Evolutionary conservation across 129 eudicot genomes (phyloP).

Genomic region (Flaveria robusta): DNA sequence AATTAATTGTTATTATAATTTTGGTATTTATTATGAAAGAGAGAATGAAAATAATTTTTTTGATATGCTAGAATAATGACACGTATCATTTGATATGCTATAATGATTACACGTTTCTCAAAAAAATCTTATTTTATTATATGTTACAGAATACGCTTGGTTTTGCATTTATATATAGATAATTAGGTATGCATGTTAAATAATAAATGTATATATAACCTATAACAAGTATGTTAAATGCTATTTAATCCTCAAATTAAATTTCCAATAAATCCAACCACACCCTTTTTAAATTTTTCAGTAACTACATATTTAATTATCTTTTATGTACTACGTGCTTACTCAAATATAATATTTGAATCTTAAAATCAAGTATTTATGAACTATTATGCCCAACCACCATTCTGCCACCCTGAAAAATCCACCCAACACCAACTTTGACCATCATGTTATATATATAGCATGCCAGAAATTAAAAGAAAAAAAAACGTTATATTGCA

Average conservation of each 20-base stretch:
- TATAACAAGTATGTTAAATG: not conserved
- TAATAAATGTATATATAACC: not conserved
- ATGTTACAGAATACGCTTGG: no score
- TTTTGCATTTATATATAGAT: not conserved
- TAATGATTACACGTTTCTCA: no score
- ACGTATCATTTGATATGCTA: no score
- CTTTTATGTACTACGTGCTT: not conserved
- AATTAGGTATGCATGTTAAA: not conserved
- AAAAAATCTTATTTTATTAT: no score
- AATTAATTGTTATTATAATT: no score
- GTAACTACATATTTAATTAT: constrained; percentile 15
- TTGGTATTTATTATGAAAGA: no score
- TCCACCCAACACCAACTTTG: constrained; percentile 14
- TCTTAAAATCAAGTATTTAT: not conserved
- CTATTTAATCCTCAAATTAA: constrained; percentile 11
- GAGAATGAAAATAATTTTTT: no score
- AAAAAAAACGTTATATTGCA: not conserved
- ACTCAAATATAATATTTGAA: not conserved
- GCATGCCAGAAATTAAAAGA: not conserved
- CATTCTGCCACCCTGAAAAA: not conserved
- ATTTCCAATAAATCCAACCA: constrained; percentile 16
- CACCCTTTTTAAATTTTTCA: not conserved
- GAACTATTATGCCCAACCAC: constrained; percentile 9
- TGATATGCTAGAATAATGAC: no score
- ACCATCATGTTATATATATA: not conserved